phyloP scores from a whole-genome alignment of 176 grass and related monocot genomes.

The Rhipidocladum racemiflorum region DNA sequence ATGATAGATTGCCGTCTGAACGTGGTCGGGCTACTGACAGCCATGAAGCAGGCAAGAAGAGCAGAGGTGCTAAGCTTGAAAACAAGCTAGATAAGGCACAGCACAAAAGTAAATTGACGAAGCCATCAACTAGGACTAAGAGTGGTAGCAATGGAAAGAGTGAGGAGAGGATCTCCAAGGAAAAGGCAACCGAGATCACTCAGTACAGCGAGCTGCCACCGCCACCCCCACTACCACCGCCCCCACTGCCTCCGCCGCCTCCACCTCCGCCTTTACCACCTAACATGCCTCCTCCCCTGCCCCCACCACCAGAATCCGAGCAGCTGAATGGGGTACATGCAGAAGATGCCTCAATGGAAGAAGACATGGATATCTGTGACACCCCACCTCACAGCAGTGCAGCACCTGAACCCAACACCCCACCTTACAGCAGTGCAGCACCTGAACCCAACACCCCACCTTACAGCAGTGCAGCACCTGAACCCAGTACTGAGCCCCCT shows the following conservation, averaged over 20 bases:
- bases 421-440: constrained; percentile 49
- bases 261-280: constrained; percentile 63
- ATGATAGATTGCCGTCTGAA: constrained; percentile 56
- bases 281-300: constrained; percentile 53
- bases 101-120: constrained; percentile 56
- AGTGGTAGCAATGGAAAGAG: constrained; percentile 51
- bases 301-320: constrained; percentile 46
- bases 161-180: constrained; percentile 66
- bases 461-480: constrained; percentile 47
- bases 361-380: constrained; percentile 99
- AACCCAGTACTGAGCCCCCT: constrained; percentile 31
- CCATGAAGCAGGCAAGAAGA: constrained; percentile 58
- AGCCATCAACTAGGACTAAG: constrained; percentile 75
- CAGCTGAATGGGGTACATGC: constrained; percentile 37
- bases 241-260: constrained; percentile 42
- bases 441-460: too few species aligned
- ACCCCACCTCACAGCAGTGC: constrained; percentile 74
- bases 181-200: constrained; percentile 51
- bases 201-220: constrained; percentile 50
- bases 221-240: constrained; percentile 60
- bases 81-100: constrained; percentile 48
- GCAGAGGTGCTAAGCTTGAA: constrained; percentile 46
- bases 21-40: constrained; percentile 41
- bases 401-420: constrained; percentile 64
- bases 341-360: constrained; percentile 80